Base-by-base conservation (phyloP, 768 basidiomycete species). In the Leccinellum rugosiceps region DNA sequence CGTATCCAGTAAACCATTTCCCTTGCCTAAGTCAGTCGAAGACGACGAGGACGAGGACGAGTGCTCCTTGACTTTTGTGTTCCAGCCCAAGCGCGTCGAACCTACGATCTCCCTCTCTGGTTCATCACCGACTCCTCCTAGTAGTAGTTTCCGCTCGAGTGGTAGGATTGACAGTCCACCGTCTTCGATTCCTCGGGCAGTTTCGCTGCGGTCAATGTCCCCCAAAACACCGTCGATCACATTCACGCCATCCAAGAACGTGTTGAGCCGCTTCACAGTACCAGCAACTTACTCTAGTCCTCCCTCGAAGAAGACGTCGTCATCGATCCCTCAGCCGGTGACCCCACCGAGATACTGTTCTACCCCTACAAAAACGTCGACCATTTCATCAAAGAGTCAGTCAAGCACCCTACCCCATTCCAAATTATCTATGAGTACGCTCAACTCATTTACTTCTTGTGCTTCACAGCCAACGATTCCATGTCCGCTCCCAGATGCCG, bases 251-350 rank as follows among this genome's bases (percentile, higher is more conserved):
- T 67, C 74, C 2, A 76, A 70, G 59, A 59, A 59, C 25, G 63
- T 63, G 3, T 64, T 75, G 44, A 63, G 71, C 17, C 67, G 67
- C 30, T 63, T 67, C 44, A 62, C 69, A 21, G 60, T 67, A 23
- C 65, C 64, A 15, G 31, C 45, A 31, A 54, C 34, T 47, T 62
- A 64, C 47, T 62, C 75, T 58, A 63, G 83, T 1, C 81, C 83
- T 44, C 81, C 84, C 4, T 74, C 72, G 23, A 85, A 82, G 70
- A 83, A 82, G 55, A 77, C 75, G 34, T 76, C 81, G 7, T 83
- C 87, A 6, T 84, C 84, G 64, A 86, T 88, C 49, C 85, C 86
- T 45, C 87, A 87, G 57, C 77, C 80, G 8, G 71, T 79, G 41
- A 68, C 76, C 19, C 77, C 81, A 1, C 78, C 81, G 19, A 67